Conservation (phyloP, 2,329 filamentous ascomycete species). For the Sphaceloma murrayae region DNA sequence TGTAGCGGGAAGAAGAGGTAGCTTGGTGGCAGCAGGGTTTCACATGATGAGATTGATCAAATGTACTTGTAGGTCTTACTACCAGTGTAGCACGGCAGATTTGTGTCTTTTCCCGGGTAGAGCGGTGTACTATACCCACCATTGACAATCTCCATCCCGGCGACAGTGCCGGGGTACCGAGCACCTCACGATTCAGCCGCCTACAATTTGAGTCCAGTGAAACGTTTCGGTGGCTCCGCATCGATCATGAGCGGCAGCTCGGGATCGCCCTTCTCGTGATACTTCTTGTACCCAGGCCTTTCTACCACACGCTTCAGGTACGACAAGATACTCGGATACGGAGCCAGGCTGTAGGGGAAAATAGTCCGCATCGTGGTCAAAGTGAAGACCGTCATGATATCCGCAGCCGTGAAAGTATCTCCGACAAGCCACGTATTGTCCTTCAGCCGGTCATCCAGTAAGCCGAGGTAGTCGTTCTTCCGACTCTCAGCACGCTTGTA, state of each 20-base stretch:
- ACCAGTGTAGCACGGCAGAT: too few species aligned
- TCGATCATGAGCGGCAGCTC: slow-evolving; percentile 23
- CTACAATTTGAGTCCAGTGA: slow-evolving; percentile 23
- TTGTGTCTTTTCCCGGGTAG: too few species aligned
- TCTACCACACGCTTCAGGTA: slow-evolving; percentile 25
- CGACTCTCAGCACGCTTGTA: slow-evolving; percentile 28
- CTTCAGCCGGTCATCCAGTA: slow-evolving; percentile 42
- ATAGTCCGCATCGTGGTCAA: slow-evolving; percentile 54
- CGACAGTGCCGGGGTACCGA: too few species aligned
- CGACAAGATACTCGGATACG: slow-evolving; percentile 24
- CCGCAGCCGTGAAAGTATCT: slow-evolving; percentile 53
- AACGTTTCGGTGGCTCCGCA: slow-evolving; percentile 23
- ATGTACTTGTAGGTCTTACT: too few species aligned
- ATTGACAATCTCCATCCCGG: too few species aligned
- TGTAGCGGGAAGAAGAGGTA: too few species aligned
- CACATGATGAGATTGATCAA: too few species aligned
- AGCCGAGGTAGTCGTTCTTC: slow-evolving; percentile 33
- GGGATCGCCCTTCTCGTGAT: slow-evolving; percentile 29
- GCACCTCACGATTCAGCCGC: too few species aligned
- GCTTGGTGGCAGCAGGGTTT: too few species aligned
- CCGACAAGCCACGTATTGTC: slow-evolving; percentile 49
- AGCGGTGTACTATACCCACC: too few species aligned
- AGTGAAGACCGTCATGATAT: slow-evolving; percentile 53
- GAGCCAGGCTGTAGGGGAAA: slow-evolving; percentile 26
- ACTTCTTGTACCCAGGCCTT: slow-evolving; percentile 25